phyloP scores from a whole-genome alignment of 2,329 filamentous ascomycete genomes.

The Capronia americana region DNA sequence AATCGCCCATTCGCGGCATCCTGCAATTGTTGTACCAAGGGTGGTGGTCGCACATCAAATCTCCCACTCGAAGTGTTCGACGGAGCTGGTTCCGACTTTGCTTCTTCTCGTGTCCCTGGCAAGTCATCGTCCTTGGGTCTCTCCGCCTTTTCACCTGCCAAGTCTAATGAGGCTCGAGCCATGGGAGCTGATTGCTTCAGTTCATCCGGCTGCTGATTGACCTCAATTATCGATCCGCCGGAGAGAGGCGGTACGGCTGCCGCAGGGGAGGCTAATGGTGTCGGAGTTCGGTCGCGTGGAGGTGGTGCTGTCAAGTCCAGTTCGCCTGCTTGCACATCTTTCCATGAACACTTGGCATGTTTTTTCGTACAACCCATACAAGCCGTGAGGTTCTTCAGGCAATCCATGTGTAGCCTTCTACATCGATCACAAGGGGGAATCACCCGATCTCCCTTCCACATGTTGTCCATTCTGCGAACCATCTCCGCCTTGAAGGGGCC shows the following conservation, averaged over 20 bases:
- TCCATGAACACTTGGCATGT: conserved; percentile 88
- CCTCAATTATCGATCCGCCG: conserved; percentile 27
- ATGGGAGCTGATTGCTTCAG: conserved; percentile 17
- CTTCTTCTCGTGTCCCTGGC: conserved; percentile 5
- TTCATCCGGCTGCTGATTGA: conserved; percentile 23
- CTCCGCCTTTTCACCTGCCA: conserved; percentile 20
- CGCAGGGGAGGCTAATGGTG: conserved; percentile 23
- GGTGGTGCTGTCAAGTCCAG: conserved; percentile 42
- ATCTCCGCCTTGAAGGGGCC: conserved; percentile 70
- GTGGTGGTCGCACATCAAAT: conserved; percentile 39
- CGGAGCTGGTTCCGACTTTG: conserved; percentile 19
- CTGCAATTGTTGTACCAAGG: conserved; percentile 35
- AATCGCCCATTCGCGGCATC: conserved; percentile 32
- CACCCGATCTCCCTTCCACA: conserved; percentile 75
- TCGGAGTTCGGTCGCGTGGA: conserved; percentile 35
- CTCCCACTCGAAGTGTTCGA: conserved; percentile 19
- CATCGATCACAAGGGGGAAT: conserved; percentile 86
- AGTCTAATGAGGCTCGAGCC: conserved; percentile 28
- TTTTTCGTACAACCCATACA: conserved; percentile 89
- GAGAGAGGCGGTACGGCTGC: conserved; percentile 20
- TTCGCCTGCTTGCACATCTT: conserved; percentile 77
- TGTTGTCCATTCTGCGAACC: conserved; percentile 75
- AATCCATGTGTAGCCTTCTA: conserved; percentile 78
- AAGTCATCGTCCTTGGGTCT: conserved; percentile 5
- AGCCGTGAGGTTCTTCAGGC: conserved; percentile 83